phyloP scores from a whole-genome alignment of 2,329 filamentous ascomycete species.

The Arachnomyces sp. region DNA sequence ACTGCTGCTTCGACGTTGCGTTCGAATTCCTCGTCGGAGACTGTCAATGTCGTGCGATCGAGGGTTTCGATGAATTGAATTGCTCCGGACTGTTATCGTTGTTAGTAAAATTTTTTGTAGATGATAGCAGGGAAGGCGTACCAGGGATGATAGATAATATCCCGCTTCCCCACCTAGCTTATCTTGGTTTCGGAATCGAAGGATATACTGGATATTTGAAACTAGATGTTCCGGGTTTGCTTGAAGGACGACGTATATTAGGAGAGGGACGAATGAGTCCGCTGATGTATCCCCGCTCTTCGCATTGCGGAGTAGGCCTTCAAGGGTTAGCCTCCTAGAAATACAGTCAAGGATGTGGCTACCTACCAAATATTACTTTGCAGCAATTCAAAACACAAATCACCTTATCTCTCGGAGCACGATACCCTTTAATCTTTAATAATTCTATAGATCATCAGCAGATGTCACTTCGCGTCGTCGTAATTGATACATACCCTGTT shows the following conservation, averaged over 20 bases:
- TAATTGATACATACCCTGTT: constrained; percentile 56
- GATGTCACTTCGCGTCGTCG: neutral
- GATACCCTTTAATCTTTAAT: constrained; percentile 90
- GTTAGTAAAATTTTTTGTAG: constrained; percentile 9
- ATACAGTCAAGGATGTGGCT: neutral
- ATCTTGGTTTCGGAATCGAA: constrained; percentile 93
- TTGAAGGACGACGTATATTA: constrained; percentile 93
- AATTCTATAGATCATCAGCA: constrained; percentile 55
- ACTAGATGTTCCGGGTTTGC: constrained; percentile 92
- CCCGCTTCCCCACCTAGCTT: constrained; percentile 96
- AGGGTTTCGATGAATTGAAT: constrained; percentile 96
- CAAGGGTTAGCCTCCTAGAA: constrained; percentile 12
- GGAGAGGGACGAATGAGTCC: constrained; percentile 86
- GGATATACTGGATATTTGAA: constrained; percentile 95
- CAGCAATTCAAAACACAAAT: constrained; percentile 98
- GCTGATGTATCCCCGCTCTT: constrained; percentile 84
- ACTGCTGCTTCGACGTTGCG: constrained; percentile 93
- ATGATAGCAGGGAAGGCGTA: constrained; percentile 32
- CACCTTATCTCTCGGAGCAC: constrained; percentile 95
- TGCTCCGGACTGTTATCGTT: constrained; percentile 52
- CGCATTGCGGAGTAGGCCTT: constrained; percentile 78
- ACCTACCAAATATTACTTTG: constrained; percentile 92
- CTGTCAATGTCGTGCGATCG: constrained; percentile 86
- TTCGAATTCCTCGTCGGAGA: constrained; percentile 92
- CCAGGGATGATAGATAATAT: constrained; percentile 91